Conservation (phyloP, 148 eudicot species). For the Drosera capensis region DNA sequence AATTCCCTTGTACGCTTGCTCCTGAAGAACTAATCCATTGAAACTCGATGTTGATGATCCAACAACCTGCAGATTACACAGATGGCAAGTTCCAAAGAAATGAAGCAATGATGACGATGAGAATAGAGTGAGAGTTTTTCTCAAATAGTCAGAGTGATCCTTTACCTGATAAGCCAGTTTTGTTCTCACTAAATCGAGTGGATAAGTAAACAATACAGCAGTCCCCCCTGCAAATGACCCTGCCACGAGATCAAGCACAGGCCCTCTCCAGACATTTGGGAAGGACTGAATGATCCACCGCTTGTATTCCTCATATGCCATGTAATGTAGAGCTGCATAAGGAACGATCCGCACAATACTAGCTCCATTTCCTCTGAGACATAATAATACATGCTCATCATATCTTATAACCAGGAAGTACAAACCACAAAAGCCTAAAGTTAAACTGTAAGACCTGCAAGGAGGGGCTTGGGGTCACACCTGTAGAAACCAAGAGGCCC, state of each 20-base stretch:
- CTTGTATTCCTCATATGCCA: constrained; percentile 88
- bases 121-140: too few species aligned
- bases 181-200: constrained; percentile 91
- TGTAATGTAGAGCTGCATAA: constrained; percentile 89
- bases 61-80: constrained; percentile 47
- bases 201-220: constrained; percentile 93
- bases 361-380: constrained; percentile 92
- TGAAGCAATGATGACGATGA: too few species aligned
- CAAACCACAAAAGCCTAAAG: neutral
- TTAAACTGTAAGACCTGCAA: neutral
- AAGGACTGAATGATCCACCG: constrained; percentile 53
- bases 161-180: constrained; percentile 93
- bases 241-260: constrained; percentile 85
- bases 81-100: constrained; percentile 7
- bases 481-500: constrained; percentile 82
- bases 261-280: constrained; percentile 61
- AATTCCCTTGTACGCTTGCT: neutral
- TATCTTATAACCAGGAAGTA: neutral
- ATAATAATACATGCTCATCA: neutral
- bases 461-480: constrained; percentile 13
- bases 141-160: too few species aligned
- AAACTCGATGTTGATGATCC: constrained; percentile 17
- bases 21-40: neutral
- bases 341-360: constrained; percentile 95
- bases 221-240: constrained; percentile 99